phyloP scores from a whole-genome alignment of 1,284 basidiomycete species.

The Chiua sp. region DNA sequence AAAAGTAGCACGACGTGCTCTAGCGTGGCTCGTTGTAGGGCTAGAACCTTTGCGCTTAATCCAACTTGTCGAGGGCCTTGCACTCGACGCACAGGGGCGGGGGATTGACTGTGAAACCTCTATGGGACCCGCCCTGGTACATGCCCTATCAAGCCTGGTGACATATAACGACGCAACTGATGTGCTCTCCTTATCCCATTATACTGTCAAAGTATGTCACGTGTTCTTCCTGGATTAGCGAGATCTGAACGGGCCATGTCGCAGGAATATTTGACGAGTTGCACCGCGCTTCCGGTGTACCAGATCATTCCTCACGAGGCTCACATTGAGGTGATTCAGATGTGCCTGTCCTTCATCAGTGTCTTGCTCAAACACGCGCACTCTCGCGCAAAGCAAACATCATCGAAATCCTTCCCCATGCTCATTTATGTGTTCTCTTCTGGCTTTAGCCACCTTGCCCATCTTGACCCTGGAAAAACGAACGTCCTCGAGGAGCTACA shows the following conservation, averaged over 20 bases:
- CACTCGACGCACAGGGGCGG: neutral
- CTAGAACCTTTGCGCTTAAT: neutral
- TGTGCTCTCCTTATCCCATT: constrained; percentile 1
- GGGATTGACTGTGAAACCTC: neutral
- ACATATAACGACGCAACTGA: constrained; percentile 1
- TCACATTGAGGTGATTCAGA: neutral
- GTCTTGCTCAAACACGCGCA: neutral
- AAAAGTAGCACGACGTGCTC: neutral
- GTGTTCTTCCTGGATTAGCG: neutral
- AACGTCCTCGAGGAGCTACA: neutral
- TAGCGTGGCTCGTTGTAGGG: constrained; percentile 2
- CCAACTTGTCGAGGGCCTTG: constrained; percentile 1
- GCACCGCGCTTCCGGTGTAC: neutral
- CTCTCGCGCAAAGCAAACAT: neutral
- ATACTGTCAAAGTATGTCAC: constrained; percentile 6
- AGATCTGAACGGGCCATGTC: neutral
- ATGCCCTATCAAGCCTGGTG: constrained; percentile 4
- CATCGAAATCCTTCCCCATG: neutral
- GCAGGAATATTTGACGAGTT: constrained; percentile 6
- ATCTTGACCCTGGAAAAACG: neutral
- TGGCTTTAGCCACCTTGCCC: constrained; percentile 5
- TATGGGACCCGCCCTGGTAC: neutral
- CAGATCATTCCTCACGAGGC: neutral
- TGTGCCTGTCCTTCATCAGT: constrained; percentile 6
- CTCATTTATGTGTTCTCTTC: constrained; percentile 1